Evolutionary conservation across 495 filamentous ascomycete genomes (phyloP), one percentile per base, ranked within the genome.

Genomic region (Penicillium robsamsonii): DNA sequence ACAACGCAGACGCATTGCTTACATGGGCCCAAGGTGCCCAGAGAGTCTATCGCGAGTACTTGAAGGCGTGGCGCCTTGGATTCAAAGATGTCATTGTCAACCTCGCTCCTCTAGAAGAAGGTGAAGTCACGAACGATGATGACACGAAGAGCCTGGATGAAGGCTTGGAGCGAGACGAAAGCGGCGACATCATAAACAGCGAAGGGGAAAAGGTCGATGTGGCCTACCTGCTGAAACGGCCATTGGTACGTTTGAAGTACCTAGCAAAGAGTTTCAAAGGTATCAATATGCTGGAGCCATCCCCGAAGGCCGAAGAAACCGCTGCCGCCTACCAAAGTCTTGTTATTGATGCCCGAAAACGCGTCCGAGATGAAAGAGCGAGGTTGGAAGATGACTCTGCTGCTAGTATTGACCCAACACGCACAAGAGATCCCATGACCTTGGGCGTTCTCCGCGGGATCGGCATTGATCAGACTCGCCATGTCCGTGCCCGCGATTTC

Each of bases 1-100:
- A 85, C 17, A 79, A 91, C 63, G 67, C 84, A 12, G 81, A 87
- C 45, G 77, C 81, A 10, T 75, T 99, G 29, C 75, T 94, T 22
- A 76, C 74, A 13, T 99, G 95, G 95, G 88, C 93, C 1, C 81
- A 87, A 53, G 81, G 81, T 44, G 86, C 89, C 4, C 81, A 88
- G 53, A 82, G 83, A 59, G 77, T 93, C 11, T 99, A 99, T 68
- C 79, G 84, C 37, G 87, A 94, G 58, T 99, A 97, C 68, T 79
- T 99, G 22, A 84, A 84, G 56, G 86, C 89, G 37, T 99, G 94
- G 94, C 81, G 93, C 46, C 81, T 96, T 52, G 94, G 94, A 4
- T 99, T 99, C 72, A 88, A 96, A 62, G 93, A 95, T 70, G 86
- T 97, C 20, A 88, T 97, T 52, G 89, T 99, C 62, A 96, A 94